Percentiles rank a stretch among this genome's conserved stretches.
Evolutionary conservation across 176 grass and related monocot species (phyloP).

Genomic region (Thinopyrum elongatum): DNA sequence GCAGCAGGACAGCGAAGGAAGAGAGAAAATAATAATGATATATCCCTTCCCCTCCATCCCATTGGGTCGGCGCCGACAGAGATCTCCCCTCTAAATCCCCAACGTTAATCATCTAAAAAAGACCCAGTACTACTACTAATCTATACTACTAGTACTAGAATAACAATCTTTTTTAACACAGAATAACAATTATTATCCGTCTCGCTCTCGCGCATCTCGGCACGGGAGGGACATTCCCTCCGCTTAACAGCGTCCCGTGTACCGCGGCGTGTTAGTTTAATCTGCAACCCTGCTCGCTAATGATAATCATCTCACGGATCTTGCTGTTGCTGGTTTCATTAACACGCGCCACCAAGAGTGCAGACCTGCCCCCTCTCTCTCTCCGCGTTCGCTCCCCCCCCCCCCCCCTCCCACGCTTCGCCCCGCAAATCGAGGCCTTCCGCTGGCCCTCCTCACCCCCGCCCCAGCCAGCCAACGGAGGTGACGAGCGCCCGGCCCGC

Average conservation of each 20-base stretch:
- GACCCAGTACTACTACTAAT: background rate
- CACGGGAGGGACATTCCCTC: conserved; percentile 10
- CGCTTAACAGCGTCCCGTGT: background rate
- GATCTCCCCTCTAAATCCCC: conserved; percentile 21
- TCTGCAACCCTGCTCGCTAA: background rate
- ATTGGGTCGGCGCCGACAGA: conserved; percentile 24
- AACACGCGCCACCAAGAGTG: background rate
- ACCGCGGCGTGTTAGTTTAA: background rate
- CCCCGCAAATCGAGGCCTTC: conserved; percentile 53
- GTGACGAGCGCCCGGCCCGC: conserved; percentile 23
- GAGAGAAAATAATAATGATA: background rate
- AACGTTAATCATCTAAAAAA: background rate
- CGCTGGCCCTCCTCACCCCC: conserved; percentile 37
- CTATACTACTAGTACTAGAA: background rate
- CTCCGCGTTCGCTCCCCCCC: background rate
- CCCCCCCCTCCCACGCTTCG: background rate
- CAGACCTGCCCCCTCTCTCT: background rate
- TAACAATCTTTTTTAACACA: no score
- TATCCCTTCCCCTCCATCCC: background rate
- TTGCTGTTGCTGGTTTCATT: background rate
- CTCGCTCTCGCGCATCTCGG: background rate
- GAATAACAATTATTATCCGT: no score
- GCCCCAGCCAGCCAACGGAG: conserved; percentile 26
- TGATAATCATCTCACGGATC: background rate
- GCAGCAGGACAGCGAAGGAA: background rate